Evolutionary conservation across 495 filamentous ascomycete species (phyloP).

Genomic region (Hypoxylon cercidicola): DNA sequence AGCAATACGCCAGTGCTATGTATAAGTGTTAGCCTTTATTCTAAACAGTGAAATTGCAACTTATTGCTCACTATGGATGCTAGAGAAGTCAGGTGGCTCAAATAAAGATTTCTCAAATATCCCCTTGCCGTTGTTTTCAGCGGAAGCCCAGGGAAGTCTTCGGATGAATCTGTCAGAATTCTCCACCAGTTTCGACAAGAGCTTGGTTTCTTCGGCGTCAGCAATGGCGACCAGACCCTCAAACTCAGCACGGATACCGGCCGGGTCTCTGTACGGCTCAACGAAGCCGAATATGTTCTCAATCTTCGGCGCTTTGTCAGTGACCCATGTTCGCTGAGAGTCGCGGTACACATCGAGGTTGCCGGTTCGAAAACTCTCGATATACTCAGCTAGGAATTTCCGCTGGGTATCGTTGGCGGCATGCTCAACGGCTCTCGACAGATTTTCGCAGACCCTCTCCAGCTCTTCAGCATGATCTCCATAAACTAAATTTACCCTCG

Average conservation of each 20-base stretch:
- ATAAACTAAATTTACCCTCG: neutral
- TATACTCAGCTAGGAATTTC: slow-evolving; percentile 42
- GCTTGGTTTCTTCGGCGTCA: slow-evolving; percentile 51
- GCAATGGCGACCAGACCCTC: slow-evolving; percentile 59
- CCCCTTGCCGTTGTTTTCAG: slow-evolving; percentile 53
- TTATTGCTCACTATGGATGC: slow-evolving; percentile 49
- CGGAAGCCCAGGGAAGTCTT: slow-evolving; percentile 51
- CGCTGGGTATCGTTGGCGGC: slow-evolving; percentile 48
- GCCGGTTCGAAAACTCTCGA: slow-evolving; percentile 52
- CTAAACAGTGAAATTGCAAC: neutral
- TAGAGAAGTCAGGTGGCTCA: slow-evolving; percentile 56
- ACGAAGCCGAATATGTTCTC: slow-evolving; percentile 61
- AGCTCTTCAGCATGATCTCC: slow-evolving; percentile 14
- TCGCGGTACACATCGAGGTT: slow-evolving; percentile 42
- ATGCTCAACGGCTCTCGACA: slow-evolving; percentile 19
- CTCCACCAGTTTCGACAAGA: slow-evolving; percentile 47
- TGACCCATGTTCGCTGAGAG: slow-evolving; percentile 54
- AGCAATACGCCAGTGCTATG: slow-evolving; percentile 57
- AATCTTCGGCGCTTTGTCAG: slow-evolving; percentile 52
- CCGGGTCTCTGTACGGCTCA: slow-evolving; percentile 61
- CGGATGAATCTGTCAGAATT: slow-evolving; percentile 48
- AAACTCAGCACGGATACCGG: slow-evolving; percentile 57
- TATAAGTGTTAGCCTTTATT: slow-evolving; percentile 5
- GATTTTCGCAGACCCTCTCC: slow-evolving; percentile 6
- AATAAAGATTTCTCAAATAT: slow-evolving; percentile 56